These are phyloP conservation scores for Aristolochia californica DNA, from an alignment of 164 flowering plant species.

Conservation along the genomic window DNA sequence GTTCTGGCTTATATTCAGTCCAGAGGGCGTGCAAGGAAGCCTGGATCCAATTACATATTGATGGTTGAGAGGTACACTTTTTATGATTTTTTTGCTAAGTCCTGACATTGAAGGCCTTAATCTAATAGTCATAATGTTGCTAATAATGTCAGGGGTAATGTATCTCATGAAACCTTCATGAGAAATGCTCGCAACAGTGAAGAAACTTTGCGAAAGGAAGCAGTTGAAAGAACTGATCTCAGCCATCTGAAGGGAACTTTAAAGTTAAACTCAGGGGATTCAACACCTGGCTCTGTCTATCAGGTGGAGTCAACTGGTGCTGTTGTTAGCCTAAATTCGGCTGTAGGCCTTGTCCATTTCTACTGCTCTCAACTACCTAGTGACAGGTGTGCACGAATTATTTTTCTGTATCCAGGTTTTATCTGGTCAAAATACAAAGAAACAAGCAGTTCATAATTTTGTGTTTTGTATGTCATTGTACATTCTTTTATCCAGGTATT, in stretches of 20 bases:
- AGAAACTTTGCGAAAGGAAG: conserved; percentile 94
- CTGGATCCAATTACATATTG: conserved; percentile 96
- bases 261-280: conserved; percentile 47
- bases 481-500: conserved; percentile 41
- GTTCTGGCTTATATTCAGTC: conserved; percentile 98
- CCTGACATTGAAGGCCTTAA: neutral
- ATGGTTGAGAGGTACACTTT: conserved; percentile 89
- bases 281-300: conserved; percentile 68
- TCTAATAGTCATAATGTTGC: no score
- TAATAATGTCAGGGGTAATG: conserved; percentile 48
- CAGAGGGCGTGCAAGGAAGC: conserved; percentile 97
- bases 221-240: conserved; percentile 92
- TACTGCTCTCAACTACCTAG: conserved; percentile 98
- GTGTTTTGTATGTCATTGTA: neutral
- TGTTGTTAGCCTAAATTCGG: conserved; percentile 90
- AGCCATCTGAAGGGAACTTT: conserved; percentile 77
- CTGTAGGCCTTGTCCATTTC: conserved; percentile 94
- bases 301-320: conserved; percentile 99
- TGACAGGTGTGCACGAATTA: conserved; percentile 50
- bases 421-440: no score
- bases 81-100: neutral
- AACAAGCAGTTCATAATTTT: no score
- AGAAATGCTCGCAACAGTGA: conserved; percentile 96
- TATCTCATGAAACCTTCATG: conserved; percentile 81
- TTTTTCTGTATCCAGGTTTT: no score